Evolutionary conservation across 2,329 filamentous ascomycete genomes (phyloP).

Genomic region (Pseudogymnoascus sp.): DNA sequence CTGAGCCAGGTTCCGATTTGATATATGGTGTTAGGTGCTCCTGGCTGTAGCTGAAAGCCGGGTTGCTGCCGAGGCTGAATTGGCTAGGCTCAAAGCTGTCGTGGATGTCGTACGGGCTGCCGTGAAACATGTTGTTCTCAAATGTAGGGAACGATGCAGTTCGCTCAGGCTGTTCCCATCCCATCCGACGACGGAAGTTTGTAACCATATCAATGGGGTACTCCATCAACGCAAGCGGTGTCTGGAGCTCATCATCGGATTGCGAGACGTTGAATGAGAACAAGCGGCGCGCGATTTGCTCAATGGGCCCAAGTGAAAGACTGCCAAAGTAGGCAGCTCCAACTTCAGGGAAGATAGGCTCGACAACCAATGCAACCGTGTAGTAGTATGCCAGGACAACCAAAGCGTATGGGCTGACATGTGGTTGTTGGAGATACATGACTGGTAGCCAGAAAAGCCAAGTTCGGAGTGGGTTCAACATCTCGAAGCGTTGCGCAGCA

Average conservation of each 20-base stretch:
- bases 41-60: constrained; percentile 56
- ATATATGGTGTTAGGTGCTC: constrained; percentile 53
- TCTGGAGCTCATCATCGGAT: constrained; percentile 50
- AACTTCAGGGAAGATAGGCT: constrained; percentile 86
- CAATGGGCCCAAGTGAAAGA: constrained; percentile 71
- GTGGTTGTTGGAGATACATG: constrained; percentile 68
- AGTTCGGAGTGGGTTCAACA: constrained; percentile 77
- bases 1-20: constrained; percentile 39
- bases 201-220: constrained; percentile 62
- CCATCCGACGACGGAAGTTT: constrained; percentile 63
- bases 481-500: constrained; percentile 80
- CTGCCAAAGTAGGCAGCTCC: constrained; percentile 82
- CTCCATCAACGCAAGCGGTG: constrained; percentile 62
- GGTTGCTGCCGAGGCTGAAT: constrained; percentile 48
- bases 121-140: constrained; percentile 46
- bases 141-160: constrained; percentile 57
- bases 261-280: constrained; percentile 59
- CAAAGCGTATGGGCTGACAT: constrained; percentile 68
- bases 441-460: constrained; percentile 97
- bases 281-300: constrained; percentile 75
- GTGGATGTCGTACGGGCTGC: constrained; percentile 32
- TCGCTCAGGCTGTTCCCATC: constrained; percentile 54
- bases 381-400: constrained; percentile 88
- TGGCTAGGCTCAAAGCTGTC: constrained; percentile 37
- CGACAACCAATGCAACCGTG: constrained; percentile 76